phyloP scores from a whole-genome alignment of 2,329 filamentous ascomycete genomes.

The Aspergillus terreus region DNA sequence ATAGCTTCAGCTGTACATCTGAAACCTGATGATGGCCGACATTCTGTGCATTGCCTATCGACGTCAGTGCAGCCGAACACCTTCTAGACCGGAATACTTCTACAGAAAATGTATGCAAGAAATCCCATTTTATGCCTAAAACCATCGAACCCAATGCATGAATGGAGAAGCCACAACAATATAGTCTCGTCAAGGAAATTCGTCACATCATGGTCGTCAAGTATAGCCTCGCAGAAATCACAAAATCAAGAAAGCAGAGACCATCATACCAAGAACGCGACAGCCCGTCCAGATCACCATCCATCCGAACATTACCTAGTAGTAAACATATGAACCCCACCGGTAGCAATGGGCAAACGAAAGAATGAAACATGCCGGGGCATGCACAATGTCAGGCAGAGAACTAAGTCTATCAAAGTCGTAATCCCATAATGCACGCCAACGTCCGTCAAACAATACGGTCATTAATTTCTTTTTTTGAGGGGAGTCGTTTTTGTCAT shows the following conservation, averaged over 20 bases:
- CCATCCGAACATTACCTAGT: background rate
- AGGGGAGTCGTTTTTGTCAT: background rate
- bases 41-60: background rate
- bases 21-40: slow-evolving; percentile 2
- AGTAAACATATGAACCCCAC: background rate
- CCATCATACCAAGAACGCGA: slow-evolving; percentile 10
- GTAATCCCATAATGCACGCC: slow-evolving; percentile 13
- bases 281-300: slow-evolving; percentile 3
- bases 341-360: background rate
- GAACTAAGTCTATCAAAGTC: slow-evolving; percentile 14
- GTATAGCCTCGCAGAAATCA: slow-evolving; percentile 19
- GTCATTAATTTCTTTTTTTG: background rate
- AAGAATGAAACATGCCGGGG: background rate
- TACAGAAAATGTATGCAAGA: background rate
- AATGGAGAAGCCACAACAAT: slow-evolving; percentile 17
- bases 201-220: slow-evolving; percentile 37
- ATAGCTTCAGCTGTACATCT: background rate
- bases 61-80: background rate
- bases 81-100: no score
- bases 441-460: slow-evolving; percentile 4
- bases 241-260: slow-evolving; percentile 12
- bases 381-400: background rate
- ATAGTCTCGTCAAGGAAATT: slow-evolving; percentile 28
- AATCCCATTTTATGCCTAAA: slow-evolving; percentile 9
- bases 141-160: slow-evolving; percentile 9